Base-by-base conservation (phyloP, 2,329 filamentous ascomycete species). In the Calonectria henricotiae region DNA sequence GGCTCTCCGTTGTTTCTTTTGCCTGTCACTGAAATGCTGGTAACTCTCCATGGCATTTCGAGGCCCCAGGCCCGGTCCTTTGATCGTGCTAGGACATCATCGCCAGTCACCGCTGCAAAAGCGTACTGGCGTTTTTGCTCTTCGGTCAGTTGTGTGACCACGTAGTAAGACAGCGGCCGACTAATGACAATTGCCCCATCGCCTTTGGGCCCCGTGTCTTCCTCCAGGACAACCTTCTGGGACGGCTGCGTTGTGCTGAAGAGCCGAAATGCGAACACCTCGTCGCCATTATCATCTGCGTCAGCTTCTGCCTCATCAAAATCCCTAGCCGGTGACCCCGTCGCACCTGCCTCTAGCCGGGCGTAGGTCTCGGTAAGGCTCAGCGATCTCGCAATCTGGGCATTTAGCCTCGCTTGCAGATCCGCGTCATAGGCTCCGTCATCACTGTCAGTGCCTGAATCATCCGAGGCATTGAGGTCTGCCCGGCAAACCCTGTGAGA, bases 11-110 rank as follows among this genome's bases (percentile, higher is more conserved):
- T 62, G 17, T 62, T 74, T 39, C 70, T 74, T 64, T 79, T 81
- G 17, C 78, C 79, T n/a, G 76, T 79, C n/a, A 83, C 75, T 1
- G 75, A 79, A 37, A 89, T 81, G 35, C 80, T 82, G 4, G 81
- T 85, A 15, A 91, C 88, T 67, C 85, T 85, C 90, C 90, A 92
- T 1, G 89, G 89, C 73, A 89, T 83, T 78, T 91, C 89, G 47
- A 89, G 79, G 0, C 89, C 90, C 89, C 89, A 91, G 7, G 83
- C 83, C 65, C 85, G 82, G 74, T 78, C 80, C 54, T 75, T 77
- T n/a, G 85, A 85, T 70, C 83, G 80, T 25, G 76, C 76, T 2
- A 88, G 62, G 15, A 92, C 79, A 15, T 88, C 85, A n/a, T 88
- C 86, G 6, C 85, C 86, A 35, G 80, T 86, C 12, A 92, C 80